Conservation (phyloP, 148 eudicot species). For the Vaccinium vitisidaea region DNA sequence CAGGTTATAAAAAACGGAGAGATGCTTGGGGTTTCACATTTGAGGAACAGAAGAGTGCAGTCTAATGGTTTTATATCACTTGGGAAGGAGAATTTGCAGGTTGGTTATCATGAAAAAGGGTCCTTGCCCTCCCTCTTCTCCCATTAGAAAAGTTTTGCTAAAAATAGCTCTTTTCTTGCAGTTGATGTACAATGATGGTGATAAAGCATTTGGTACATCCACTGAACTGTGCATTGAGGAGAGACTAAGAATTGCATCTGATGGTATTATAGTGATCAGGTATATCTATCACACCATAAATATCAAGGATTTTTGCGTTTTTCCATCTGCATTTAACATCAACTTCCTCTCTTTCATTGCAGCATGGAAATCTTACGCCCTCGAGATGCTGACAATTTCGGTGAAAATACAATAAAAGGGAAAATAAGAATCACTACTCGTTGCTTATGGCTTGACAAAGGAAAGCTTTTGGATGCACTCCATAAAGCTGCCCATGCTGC, state of each 20-base stretch:
- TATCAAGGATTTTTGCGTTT: background rate
- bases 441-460: constrained; percentile 98
- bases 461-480: constrained; percentile 95
- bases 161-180: constrained; percentile 31
- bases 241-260: constrained; percentile 83
- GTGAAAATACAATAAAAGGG: constrained; percentile 61
- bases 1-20: constrained; percentile 99
- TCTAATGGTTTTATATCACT: constrained; percentile 85
- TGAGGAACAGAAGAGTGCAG: constrained; percentile 81
- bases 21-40: constrained; percentile 98
- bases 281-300: constrained; percentile 20
- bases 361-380: constrained; percentile 97
- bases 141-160: constrained; percentile 15
- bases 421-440: constrained; percentile 96
- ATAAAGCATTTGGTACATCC: constrained; percentile 96
- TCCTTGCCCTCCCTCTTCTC: background rate
- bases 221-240: constrained; percentile 90
- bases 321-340: constrained; percentile 7
- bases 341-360: constrained; percentile 28
- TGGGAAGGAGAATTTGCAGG: constrained; percentile 96
- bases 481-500: constrained; percentile 94
- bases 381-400: constrained; percentile 36
- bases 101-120: constrained; percentile 20
- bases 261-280: constrained; percentile 95
- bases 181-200: constrained; percentile 99